Conservation (phyloP, 139 green algal species). For the Micractinium sp. region DNA sequence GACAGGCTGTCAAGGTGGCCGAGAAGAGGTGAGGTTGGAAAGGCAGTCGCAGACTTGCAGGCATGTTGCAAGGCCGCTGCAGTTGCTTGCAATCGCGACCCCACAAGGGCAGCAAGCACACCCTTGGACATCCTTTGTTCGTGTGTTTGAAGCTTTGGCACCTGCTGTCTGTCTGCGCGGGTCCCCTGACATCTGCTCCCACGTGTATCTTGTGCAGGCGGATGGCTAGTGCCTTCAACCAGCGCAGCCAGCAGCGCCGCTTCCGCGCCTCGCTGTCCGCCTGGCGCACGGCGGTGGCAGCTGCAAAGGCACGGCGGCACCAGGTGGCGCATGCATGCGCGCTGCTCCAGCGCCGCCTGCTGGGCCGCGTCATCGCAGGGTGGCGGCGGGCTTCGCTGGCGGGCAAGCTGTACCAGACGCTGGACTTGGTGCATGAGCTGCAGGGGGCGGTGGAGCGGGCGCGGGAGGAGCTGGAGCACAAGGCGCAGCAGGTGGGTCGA, state of each 20-base stretch:
- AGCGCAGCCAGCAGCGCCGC: neutral
- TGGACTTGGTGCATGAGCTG: slow-evolving; percentile 18
- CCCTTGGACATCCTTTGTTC: too few relatives aligned
- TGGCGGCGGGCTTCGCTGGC: slow-evolving; percentile 21
- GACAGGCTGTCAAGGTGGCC: neutral
- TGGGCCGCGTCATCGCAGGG: neutral
- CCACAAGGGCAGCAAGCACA: too few relatives aligned
- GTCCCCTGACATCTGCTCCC: too few relatives aligned
- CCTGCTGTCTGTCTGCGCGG: too few relatives aligned
- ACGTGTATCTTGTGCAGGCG: neutral
- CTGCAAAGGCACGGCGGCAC: neutral
- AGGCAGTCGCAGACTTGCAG: too few relatives aligned
- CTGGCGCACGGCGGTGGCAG: neutral
- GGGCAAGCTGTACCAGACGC: slow-evolving; percentile 7
- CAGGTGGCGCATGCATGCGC: neutral
- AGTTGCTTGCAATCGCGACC: too few relatives aligned
- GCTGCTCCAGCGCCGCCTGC: slow-evolving; percentile 2
- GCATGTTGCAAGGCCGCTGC: neutral
- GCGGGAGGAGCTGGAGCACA: slow-evolving; percentile 6
- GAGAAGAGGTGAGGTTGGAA: neutral
- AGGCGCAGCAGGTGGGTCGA: slow-evolving; percentile 10
- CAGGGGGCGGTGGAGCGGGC: slow-evolving; percentile 16
- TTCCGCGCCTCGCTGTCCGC: neutral
- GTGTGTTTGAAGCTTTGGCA: too few relatives aligned
- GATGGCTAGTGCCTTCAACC: neutral